Conservation (phyloP, 2,329 filamentous ascomycete genomes). For the Calonectria hongkongensis region DNA sequence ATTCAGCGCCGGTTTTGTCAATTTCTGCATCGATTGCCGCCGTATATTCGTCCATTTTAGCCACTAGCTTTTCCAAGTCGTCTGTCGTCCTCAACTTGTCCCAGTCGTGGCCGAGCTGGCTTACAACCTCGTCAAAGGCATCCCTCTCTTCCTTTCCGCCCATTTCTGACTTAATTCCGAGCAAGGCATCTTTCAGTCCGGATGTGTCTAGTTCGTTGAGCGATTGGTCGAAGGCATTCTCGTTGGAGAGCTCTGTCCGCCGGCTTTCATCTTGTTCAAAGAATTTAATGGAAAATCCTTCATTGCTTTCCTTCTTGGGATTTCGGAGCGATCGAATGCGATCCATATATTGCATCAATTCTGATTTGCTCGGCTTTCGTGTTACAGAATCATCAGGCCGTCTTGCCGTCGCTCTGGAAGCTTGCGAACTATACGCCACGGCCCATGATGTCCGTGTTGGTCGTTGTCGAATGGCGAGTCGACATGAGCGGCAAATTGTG, state of each 20-base stretch:
- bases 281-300: constrained; percentile 63
- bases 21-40: constrained; percentile 61
- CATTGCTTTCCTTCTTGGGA: constrained; percentile 40
- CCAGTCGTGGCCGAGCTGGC: constrained; percentile 57
- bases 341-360: constrained; percentile 55
- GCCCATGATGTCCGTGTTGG: constrained; percentile 53
- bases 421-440: constrained; percentile 59
- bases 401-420: constrained; percentile 49
- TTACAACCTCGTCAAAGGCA: constrained; percentile 61
- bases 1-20: constrained; percentile 55
- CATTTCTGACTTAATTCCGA: constrained; percentile 62
- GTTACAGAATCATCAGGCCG: constrained; percentile 43
- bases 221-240: constrained; percentile 64
- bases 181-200: constrained; percentile 60
- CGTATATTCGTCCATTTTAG: constrained; percentile 59
- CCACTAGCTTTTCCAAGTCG: constrained; percentile 60
- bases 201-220: constrained; percentile 61
- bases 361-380: constrained; percentile 53
- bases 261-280: constrained; percentile 67
- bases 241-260: constrained; percentile 61
- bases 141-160: constrained; percentile 58
- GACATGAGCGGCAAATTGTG: constrained; percentile 63
- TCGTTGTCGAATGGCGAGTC: constrained; percentile 55
- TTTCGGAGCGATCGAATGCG: constrained; percentile 53
- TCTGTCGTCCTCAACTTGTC: constrained; percentile 56